Evolutionary conservation across 2,329 filamentous ascomycete genomes (phyloP).

Genomic region (Aureobasidium sp.): DNA sequence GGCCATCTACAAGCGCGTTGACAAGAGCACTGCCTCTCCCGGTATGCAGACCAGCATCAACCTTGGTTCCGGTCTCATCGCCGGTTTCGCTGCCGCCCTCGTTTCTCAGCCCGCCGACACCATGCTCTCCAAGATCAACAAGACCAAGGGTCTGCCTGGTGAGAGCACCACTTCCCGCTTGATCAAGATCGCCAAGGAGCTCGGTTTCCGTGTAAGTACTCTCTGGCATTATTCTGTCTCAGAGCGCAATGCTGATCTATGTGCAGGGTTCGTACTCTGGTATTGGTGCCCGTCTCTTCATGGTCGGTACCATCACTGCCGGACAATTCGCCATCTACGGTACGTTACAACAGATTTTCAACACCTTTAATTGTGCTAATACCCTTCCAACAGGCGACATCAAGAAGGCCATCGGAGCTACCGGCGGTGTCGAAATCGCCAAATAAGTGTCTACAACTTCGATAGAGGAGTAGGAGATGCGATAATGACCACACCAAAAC

Average conservation of each 20-base stretch:
- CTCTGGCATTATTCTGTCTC: not conserved
- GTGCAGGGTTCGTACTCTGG: slow-evolving; percentile 66
- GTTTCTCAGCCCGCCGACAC: slow-evolving; percentile 88
- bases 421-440: slow-evolving; percentile 67
- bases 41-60: slow-evolving; percentile 72
- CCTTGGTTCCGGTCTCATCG: slow-evolving; percentile 76
- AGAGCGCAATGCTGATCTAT: not conserved
- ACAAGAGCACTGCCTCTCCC: slow-evolving; percentile 64
- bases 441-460: slow-evolving; percentile 24
- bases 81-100: slow-evolving; percentile 78
- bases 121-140: slow-evolving; percentile 95
- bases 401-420: slow-evolving; percentile 51
- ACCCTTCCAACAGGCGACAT: slow-evolving; percentile 12
- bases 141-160: slow-evolving; percentile 80
- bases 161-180: slow-evolving; percentile 74
- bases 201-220: slow-evolving; percentile 50
- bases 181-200: slow-evolving; percentile 82
- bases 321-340: slow-evolving; percentile 62
- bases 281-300: slow-evolving; percentile 73
- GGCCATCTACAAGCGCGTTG: slow-evolving; percentile 57
- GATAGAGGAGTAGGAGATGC: not conserved
- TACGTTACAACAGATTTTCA: slow-evolving; percentile 33
- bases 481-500: slow-evolving; percentile 7
- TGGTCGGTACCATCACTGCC: slow-evolving; percentile 67
- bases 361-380: slow-evolving; percentile 11